phyloP scores from a whole-genome alignment of 2,329 filamentous ascomycete species.

The Colletotrichum lini region DNA sequence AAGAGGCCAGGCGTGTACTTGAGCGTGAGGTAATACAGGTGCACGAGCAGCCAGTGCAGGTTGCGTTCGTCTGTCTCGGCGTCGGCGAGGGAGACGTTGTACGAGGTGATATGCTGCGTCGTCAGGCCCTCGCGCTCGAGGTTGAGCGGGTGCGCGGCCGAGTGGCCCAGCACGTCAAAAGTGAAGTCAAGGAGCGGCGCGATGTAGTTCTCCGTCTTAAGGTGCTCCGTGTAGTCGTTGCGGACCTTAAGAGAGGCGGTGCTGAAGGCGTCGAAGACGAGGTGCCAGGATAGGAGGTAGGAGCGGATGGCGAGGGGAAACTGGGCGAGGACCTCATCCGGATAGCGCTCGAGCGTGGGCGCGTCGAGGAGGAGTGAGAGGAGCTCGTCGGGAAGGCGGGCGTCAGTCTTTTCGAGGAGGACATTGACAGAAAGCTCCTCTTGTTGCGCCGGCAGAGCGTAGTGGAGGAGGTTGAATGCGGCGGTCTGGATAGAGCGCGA shows the following conservation, averaged over 20 bases:
- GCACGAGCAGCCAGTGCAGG: slow-evolving; percentile 86
- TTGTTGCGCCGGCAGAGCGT: slow-evolving; percentile 82
- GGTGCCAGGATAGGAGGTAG: slow-evolving; percentile 90
- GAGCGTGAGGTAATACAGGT: slow-evolving; percentile 87
- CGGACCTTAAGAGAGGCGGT: slow-evolving; percentile 86
- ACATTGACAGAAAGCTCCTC: slow-evolving; percentile 86
- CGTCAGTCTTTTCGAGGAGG: slow-evolving; percentile 78
- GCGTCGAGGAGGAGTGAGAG: slow-evolving; percentile 86
- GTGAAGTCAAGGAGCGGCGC: slow-evolving; percentile 81
- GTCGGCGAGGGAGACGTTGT: slow-evolving; percentile 66
- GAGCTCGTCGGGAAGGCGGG: slow-evolving; percentile 85
- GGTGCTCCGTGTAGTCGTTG: slow-evolving; percentile 82
- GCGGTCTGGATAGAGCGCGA: slow-evolving; percentile 83
- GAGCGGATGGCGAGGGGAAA: slow-evolving; percentile 80
- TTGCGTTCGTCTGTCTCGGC: slow-evolving; percentile 78
- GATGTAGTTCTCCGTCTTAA: slow-evolving; percentile 82
- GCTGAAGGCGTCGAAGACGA: slow-evolving; percentile 89
- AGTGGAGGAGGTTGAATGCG: slow-evolving; percentile 85
- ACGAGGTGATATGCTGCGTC: slow-evolving; percentile 67
- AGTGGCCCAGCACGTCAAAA: slow-evolving; percentile 88
- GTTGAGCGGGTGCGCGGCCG: slow-evolving; percentile 79
- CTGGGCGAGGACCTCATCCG: slow-evolving; percentile 74
- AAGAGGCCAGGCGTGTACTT: slow-evolving; percentile 84
- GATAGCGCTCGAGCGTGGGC: slow-evolving; percentile 78
- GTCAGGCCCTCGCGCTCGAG: slow-evolving; percentile 78